Base-by-base conservation (phyloP, 805 yeast species). In the Metschnikowia gelsemii region DNA sequence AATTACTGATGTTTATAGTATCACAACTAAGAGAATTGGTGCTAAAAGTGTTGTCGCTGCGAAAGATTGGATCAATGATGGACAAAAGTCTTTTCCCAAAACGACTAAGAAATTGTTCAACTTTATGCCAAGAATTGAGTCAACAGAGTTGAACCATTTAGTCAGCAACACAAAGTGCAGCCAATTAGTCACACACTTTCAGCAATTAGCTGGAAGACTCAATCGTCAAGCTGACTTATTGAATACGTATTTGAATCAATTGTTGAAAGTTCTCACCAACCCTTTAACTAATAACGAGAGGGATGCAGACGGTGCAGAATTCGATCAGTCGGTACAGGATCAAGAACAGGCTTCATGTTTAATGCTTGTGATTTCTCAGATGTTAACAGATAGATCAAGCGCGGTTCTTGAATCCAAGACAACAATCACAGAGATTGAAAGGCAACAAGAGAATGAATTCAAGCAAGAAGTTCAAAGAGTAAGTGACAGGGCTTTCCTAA, bases 271-370 rank as follows among this genome's bases (percentile, higher is more conserved):
- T 11, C 61, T 86, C 35, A 55, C 65, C 25, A 67, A 66, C n/a
- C 79, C 79, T 0, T 67, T 85, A 5, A 52, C 59, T 3, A 61
- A 59, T 23, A 82, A 31, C 6, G 46, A 79, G 37, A 62, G 63
- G 23, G 66, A 63, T 26, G 79, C 81, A 2, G 79, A 82, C 38
- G 89, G 90, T 11, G 84, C 79, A 36, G 97, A 89, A 54, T 93
- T 90, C 60, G 81, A 78, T 9, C 75, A 74, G 4, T 81, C 95
- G 0, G 66, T 91, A 35, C 78, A 79, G 30, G 82, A 77, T 34
- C 98, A 91, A 59, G 95, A 84, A 43, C 71, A 75, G 43, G 83
- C 83, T 0, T 78, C 79, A 29, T 71, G 77, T 0, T 73, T 78
- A 42, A 64, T 86, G 43, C 79, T 77, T 38, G 74, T 77, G 14